A percentile compares a stretch with the other conserved stretches of the same genome.
Evolutionary conservation across 2,329 filamentous ascomycete genomes (phyloP).

Genomic region (Fusarium armeniacum): DNA sequence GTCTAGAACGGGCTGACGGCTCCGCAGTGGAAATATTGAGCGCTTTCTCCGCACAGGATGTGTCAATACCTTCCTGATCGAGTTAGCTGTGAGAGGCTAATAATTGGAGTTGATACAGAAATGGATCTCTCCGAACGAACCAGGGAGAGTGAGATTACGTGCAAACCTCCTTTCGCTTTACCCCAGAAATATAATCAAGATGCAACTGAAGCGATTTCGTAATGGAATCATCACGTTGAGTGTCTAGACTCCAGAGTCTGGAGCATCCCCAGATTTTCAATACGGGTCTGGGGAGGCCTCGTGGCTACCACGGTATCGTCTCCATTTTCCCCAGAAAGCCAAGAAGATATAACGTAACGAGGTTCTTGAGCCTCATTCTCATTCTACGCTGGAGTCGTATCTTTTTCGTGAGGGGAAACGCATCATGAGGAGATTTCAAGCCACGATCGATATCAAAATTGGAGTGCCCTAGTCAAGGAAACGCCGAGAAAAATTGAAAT

Average conservation of each 20-base stretch:
- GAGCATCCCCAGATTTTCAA: constrained; percentile 38
- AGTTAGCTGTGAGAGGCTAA: constrained; percentile 35
- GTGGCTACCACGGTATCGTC: constrained; percentile 23
- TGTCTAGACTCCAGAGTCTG: constrained; percentile 40
- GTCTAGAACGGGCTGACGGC: constrained; percentile 38
- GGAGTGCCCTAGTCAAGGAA: constrained; percentile 42
- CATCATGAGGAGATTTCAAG: constrained; percentile 31
- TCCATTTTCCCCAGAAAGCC: constrained; percentile 45
- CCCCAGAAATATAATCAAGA: constrained; percentile 36
- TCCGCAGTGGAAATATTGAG: constrained; percentile 39
- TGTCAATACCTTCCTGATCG: constrained; percentile 38
- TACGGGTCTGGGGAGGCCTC: constrained; percentile 32
- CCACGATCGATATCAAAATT: constrained; percentile 29
- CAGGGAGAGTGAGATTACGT: constrained; percentile 32
- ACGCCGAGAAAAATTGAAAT: constrained; percentile 32
- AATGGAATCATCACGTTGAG: constrained; percentile 33
- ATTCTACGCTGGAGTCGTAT: constrained; percentile 3
- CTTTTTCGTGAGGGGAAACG: constrained; percentile 35
- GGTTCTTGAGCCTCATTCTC: constrained; percentile 31
- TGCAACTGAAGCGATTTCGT: constrained; percentile 41
- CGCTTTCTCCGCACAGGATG: constrained; percentile 36
- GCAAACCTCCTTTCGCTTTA: constrained; percentile 20
- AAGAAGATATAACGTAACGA: constrained; percentile 27
- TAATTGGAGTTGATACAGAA: constrained; percentile 40
- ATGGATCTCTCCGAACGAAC: constrained; percentile 33